Conservation (phyloP, 805 yeast genomes). For the Saccharomycopsis oosterbeekiorum region DNA sequence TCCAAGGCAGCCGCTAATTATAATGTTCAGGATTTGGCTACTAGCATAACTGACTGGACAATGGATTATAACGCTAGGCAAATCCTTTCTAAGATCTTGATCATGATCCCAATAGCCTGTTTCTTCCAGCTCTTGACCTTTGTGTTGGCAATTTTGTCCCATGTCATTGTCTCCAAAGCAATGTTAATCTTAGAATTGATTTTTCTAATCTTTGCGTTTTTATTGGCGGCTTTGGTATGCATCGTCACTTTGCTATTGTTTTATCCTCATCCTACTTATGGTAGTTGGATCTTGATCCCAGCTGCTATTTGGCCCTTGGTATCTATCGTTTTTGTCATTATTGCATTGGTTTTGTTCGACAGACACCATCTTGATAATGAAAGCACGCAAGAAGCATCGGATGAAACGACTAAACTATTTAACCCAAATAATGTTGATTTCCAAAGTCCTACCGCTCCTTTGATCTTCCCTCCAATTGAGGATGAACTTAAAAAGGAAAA, state of each 20-base stretch:
- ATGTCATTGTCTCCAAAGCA: slow-evolving; percentile 21
- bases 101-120: slow-evolving; percentile 58
- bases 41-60: slow-evolving; percentile 35
- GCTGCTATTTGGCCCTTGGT: slow-evolving; percentile 49
- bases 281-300: slow-evolving; percentile 63
- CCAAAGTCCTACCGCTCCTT: not conserved
- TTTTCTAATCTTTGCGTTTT: slow-evolving; percentile 39
- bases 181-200: slow-evolving; percentile 36
- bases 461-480: not conserved
- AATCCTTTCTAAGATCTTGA: slow-evolving; percentile 42
- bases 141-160: slow-evolving; percentile 29
- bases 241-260: slow-evolving; percentile 48
- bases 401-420: not conserved
- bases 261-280: slow-evolving; percentile 59
- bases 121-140: slow-evolving; percentile 45
- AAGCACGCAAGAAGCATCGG: not conserved
- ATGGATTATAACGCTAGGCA: slow-evolving; percentile 37
- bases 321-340: slow-evolving; percentile 39
- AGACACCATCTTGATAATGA: slow-evolving; percentile 4
- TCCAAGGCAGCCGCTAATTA: slow-evolving; percentile 38
- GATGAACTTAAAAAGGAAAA: not conserved
- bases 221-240: slow-evolving; percentile 44
- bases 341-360: slow-evolving; percentile 26
- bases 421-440: not conserved
- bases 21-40: slow-evolving; percentile 27